phyloP scores from a whole-genome alignment of 345 rosid species.

The Pugionium dolabratum region DNA sequence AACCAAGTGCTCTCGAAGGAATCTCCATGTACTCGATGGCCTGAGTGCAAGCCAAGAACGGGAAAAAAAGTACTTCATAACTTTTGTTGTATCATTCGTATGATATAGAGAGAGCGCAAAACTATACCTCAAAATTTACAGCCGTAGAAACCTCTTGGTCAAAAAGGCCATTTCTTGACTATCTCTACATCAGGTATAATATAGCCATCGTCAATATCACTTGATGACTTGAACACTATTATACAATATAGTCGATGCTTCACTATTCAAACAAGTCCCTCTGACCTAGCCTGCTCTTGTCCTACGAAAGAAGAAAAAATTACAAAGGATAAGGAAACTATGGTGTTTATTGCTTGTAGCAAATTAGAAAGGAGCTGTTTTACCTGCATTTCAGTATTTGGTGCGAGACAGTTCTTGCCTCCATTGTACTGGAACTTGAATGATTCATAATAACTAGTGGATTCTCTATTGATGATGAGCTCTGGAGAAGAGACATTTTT shows the following conservation, averaged over 20 bases:
- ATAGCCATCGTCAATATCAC: slow-evolving; percentile 2
- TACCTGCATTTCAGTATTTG: slow-evolving; percentile 64
- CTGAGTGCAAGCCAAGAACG: slow-evolving; percentile 28
- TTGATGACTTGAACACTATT: slow-evolving; percentile 27
- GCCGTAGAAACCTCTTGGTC: slow-evolving; percentile 59
- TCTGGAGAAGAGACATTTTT: slow-evolving; percentile 40
- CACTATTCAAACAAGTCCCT: slow-evolving; percentile 45
- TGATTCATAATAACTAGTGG: slow-evolving; percentile 44
- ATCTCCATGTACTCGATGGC: slow-evolving; percentile 27
- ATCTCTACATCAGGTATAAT: slow-evolving; percentile 33
- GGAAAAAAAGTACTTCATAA: neutral
- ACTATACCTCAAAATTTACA: slow-evolving; percentile 59
- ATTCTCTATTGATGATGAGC: slow-evolving; percentile 38
- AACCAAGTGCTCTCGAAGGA: slow-evolving; percentile 17
- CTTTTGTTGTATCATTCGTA: neutral
- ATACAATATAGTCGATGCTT: slow-evolving; percentile 26
- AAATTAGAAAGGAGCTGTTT: slow-evolving; percentile 7
- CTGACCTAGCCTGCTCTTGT: slow-evolving; percentile 57
- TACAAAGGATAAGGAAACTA: slow-evolving; percentile 2
- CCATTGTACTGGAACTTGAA: slow-evolving; percentile 39
- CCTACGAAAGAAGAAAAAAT: slow-evolving; percentile 51
- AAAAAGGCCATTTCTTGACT: slow-evolving; percentile 36
- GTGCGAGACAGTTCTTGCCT: slow-evolving; percentile 43
- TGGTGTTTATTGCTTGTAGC: slow-evolving; percentile 16
- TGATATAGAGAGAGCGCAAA: slow-evolving; percentile 15